Evolutionary conservation across 2,329 filamentous ascomycete genomes (phyloP).

Genomic region (Knufia petricola): DNA sequence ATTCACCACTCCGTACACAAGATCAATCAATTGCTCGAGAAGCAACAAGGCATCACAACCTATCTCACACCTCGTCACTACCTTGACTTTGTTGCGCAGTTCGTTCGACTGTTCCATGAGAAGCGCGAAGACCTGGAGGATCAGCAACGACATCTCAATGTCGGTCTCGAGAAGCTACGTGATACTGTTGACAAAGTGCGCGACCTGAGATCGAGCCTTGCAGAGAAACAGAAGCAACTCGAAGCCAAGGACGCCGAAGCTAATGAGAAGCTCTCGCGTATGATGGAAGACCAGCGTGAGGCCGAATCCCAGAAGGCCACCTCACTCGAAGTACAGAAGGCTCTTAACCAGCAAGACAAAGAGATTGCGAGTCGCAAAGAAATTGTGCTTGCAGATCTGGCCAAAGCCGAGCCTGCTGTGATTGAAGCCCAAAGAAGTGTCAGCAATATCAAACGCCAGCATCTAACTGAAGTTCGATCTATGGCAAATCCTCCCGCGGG

Average conservation of each 20-base stretch:
- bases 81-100: slow-evolving; percentile 95
- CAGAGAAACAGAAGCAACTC: slow-evolving; percentile 86
- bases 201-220: slow-evolving; percentile 79
- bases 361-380: slow-evolving; percentile 75
- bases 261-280: slow-evolving; percentile 92
- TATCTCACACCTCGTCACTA: slow-evolving; percentile 95
- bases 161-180: slow-evolving; percentile 91
- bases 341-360: slow-evolving; percentile 78
- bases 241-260: slow-evolving; percentile 91
- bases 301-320: slow-evolving; percentile 83
- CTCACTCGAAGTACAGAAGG: slow-evolving; percentile 78
- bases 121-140: slow-evolving; percentile 98
- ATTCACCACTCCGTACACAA: slow-evolving; percentile 89
- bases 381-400: slow-evolving; percentile 78
- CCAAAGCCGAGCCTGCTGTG: slow-evolving; percentile 85
- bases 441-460: slow-evolving; percentile 95
- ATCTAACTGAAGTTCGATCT: slow-evolving; percentile 92
- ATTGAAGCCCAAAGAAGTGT: slow-evolving; percentile 89
- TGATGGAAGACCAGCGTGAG: slow-evolving; percentile 92
- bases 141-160: slow-evolving; percentile 95
- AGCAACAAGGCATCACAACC: slow-evolving; percentile 85
- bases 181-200: slow-evolving; percentile 97
- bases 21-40: slow-evolving; percentile 79
- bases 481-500: slow-evolving; percentile 88
- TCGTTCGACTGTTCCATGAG: slow-evolving; percentile 93